These are phyloP conservation scores for Xylaria sp. DNA, from an alignment of 2,329 filamentous ascomycete species.

Conservation along the genomic window DNA sequence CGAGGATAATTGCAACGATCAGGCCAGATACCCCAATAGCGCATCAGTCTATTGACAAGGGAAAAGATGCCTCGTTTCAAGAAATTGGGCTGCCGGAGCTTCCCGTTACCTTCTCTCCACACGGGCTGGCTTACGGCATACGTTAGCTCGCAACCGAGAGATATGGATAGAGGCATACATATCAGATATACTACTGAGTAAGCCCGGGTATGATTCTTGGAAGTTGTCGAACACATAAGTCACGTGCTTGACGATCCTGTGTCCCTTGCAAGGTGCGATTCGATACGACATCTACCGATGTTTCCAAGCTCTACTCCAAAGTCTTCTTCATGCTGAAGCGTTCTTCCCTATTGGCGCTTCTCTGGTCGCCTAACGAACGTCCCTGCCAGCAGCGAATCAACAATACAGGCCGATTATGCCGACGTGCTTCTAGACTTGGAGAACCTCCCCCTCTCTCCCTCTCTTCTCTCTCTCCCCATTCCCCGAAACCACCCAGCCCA, in stretches of 20 bases:
- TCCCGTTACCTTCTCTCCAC: conserved; percentile 12
- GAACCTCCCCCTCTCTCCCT: neutral
- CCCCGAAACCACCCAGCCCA: neutral
- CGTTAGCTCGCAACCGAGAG: neutral
- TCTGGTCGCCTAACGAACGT: conserved; percentile 4
- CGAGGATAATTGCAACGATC: conserved; percentile 7
- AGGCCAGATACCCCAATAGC: conserved; percentile 18
- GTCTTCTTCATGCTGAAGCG: conserved; percentile 11
- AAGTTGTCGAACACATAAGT: conserved; percentile 7
- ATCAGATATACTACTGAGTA: neutral
- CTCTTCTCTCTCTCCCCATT: neutral
- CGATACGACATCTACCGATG: conserved; percentile 5
- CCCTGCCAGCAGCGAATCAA: conserved; percentile 22
- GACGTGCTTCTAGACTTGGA: conserved; percentile 26
- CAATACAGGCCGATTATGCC: conserved; percentile 18
- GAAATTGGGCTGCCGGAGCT: conserved; percentile 3
- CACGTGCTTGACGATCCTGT: conserved; percentile 26
- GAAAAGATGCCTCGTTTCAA: conserved; percentile 28
- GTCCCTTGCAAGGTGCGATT: conserved; percentile 13
- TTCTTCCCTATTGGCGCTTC: conserved; percentile 1
- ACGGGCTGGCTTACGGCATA: conserved; percentile 3
- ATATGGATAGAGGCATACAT: neutral
- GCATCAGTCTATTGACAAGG: conserved; percentile 7
- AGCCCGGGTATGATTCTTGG: neutral
- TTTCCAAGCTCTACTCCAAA: conserved; percentile 12